Base-by-base conservation (phyloP, 208 protist genomes). In the Borovskyia barvae region DNA sequence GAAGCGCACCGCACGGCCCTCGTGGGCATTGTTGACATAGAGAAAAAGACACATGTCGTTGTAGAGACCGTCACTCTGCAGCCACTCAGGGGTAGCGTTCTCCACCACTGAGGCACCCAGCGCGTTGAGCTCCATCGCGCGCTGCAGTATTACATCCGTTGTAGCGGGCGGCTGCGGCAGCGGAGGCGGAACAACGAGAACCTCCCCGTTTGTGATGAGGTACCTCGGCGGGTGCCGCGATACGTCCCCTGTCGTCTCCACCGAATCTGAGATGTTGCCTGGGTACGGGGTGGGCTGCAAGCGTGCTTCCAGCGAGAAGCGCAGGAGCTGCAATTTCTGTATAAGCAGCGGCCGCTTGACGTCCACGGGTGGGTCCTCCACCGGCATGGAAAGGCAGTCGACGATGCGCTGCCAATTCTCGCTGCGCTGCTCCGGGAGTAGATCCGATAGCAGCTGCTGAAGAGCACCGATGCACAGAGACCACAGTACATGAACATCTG, bases 41-140 rank as follows among this genome's bases (percentile, higher is more conserved):
- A 87, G 76, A 45, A 94, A 94, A 17, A 85, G 68, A 58, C 84
- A 92, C 88, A 94, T 94, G 64, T 94, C 88, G 66, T 90, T 92
- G 72, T 87, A 85, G 5, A 93, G 72, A 19, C 63, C 62, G 50
- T 88, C 69, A 40, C 56, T 62, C 47, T 85, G 70, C 30, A 88
- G 73, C 82, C 77, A 84, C 36, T 36, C 32, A 9, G 33, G 36
- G 25, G 30, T 36, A n/a, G 70, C 69, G 28, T 41, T 20, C 32
- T 80, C 66, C 35, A 62, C 65, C 12, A 58, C 71, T n/a, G 60
- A 51, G 24, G 66, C 67, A 3, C 67, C 66, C 20, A 82, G 54
- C 17, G 74, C 64, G 50, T 77, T 75, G 14, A 88, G 61, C 52
- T 74, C 69, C 30, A 66, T 60, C 25, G 80, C 69, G 2, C 72